Percentiles rank a stretch among this genome's conserved stretches.
These are phyloP conservation scores for Dittrichia graveolens DNA, from an alignment of 129 eudicot species.

Conservation along the genomic window DNA sequence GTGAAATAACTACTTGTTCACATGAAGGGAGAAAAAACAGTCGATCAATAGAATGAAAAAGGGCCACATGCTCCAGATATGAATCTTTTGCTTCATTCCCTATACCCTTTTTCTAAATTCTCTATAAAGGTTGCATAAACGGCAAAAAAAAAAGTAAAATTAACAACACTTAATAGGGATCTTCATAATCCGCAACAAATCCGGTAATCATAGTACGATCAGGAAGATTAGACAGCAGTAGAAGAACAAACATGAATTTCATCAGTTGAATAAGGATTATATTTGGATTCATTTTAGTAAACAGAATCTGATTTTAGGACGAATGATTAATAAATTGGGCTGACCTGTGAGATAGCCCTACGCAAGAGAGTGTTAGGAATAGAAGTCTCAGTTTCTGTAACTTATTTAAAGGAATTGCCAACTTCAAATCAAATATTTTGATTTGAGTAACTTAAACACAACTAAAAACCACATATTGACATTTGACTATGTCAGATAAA, in stretches of 20 bases:
- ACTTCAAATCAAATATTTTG: too few relatives aligned
- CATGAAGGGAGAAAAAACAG: too few relatives aligned
- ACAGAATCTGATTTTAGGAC: neutral
- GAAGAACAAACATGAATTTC: neutral
- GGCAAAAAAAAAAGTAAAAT: neutral
- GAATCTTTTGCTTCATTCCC: neutral
- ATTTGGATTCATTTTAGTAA: neutral
- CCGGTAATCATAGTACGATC: neutral
- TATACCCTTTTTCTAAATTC: neutral
- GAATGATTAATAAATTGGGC: slow-evolving; percentile 7
- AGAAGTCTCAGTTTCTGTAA: too few relatives aligned
- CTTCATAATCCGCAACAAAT: slow-evolving; percentile 1
- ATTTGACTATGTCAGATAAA: too few relatives aligned
- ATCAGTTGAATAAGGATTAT: slow-evolving; percentile 6
- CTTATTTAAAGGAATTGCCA: too few relatives aligned
- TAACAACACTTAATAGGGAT: neutral
- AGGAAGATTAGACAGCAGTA: neutral
- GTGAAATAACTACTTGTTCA: neutral
- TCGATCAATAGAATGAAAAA: neutral
- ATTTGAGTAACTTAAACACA: too few relatives aligned
- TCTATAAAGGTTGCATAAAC: neutral
- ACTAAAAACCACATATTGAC: too few relatives aligned
- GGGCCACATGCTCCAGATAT: slow-evolving; percentile 13
- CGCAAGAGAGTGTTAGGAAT: slow-evolving; percentile 34
- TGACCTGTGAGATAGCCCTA: slow-evolving; percentile 36